A percentile compares a stretch with the other conserved stretches of the same genome.
Conservation (phyloP, 306 rosid species). For the Lagenaria siceraria region DNA sequence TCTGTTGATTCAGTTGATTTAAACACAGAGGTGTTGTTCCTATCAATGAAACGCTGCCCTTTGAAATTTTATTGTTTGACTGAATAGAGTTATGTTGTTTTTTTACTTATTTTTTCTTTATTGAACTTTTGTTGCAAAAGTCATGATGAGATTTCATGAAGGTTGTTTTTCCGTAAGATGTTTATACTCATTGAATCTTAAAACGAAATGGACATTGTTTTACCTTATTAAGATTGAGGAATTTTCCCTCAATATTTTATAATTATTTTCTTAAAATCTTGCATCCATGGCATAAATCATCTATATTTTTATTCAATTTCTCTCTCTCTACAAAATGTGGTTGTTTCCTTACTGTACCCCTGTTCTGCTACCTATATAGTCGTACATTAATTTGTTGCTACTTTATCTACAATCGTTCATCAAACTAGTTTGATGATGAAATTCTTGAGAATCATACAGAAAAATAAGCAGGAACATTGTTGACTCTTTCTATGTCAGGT, state of each 20-base stretch:
- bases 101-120: background rate
- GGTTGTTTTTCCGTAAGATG: background rate
- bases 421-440: background rate
- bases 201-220: background rate
- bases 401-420: background rate
- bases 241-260: background rate
- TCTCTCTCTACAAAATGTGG: background rate
- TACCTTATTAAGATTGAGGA: background rate
- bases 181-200: background rate
- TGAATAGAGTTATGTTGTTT: background rate
- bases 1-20: background rate
- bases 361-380: background rate
- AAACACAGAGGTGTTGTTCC: background rate
- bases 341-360: background rate
- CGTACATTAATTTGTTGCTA: background rate
- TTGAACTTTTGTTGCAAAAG: background rate
- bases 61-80: background rate
- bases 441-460: background rate
- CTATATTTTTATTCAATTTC: background rate
- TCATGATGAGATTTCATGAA: background rate
- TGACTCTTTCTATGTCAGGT: background rate
- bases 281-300: too few relatives aligned
- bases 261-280: background rate
- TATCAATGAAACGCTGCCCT: background rate
- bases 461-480: background rate